These are phyloP conservation scores for Fraxinus nigra DNA, from an alignment of 305 asterid genomes.

Conservation along the genomic window DNA sequence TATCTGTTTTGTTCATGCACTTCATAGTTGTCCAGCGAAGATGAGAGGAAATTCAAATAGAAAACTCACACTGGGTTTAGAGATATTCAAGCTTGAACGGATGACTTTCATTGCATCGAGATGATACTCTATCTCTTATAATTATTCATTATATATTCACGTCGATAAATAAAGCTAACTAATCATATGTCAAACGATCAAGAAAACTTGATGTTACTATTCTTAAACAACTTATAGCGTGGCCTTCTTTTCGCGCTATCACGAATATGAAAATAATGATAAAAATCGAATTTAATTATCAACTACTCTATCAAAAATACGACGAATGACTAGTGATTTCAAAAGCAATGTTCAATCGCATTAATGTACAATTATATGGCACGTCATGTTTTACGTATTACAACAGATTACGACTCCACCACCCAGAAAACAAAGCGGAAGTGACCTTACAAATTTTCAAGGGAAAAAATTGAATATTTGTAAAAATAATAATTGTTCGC, in stretches of 20 bases:
- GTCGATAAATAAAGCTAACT: no score
- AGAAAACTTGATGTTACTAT: no score
- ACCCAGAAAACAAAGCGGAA: no score
- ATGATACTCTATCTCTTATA: no score
- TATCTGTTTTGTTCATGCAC: background rate
- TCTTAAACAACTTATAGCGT: no score
- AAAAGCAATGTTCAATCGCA: background rate
- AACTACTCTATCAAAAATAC: no score
- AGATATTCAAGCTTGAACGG: background rate
- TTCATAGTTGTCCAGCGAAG: background rate
- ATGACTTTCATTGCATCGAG: no score
- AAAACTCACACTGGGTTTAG: background rate
- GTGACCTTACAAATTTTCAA: background rate
- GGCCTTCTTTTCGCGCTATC: no score
- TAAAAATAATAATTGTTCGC: background rate
- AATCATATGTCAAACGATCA: no score
- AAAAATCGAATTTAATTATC: no score
- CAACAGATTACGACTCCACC: background rate
- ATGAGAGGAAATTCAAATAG: background rate
- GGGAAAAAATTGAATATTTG: slow-evolving; percentile 6
- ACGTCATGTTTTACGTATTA: background rate
- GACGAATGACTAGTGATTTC: background rate
- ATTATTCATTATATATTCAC: no score
- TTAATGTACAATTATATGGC: background rate
- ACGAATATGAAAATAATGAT: no score